phyloP scores from a whole-genome alignment of 352 stramenopile genomes.

The Pythium utonaiense region DNA sequence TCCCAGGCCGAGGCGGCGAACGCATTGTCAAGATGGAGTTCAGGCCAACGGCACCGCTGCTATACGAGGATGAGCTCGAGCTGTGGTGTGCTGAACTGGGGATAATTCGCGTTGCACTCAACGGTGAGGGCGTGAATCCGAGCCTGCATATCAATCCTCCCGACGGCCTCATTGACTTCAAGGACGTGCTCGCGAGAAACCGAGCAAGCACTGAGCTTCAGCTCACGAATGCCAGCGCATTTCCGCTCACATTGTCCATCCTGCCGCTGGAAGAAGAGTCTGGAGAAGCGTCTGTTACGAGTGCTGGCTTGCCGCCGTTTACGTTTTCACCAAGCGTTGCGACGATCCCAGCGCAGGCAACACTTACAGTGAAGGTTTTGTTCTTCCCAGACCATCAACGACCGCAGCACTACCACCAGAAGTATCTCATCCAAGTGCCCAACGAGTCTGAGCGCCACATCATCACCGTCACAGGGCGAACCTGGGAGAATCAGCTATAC shows the following conservation, averaged over 20 bases:
- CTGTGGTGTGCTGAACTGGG: conserved; percentile 35
- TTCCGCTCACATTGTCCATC: conserved; percentile 60
- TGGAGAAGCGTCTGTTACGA: neutral
- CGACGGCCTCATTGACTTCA: conserved; percentile 63
- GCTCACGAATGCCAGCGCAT: conserved; percentile 60
- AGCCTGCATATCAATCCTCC: conserved; percentile 57
- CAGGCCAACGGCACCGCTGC: conserved; percentile 38
- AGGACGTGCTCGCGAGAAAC: conserved; percentile 61
- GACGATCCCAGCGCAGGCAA: conserved; percentile 54
- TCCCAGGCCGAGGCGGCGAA: conserved; percentile 29
- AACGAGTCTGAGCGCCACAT: conserved; percentile 73
- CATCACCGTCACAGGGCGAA: conserved; percentile 46
- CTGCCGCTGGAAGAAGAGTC: conserved; percentile 3
- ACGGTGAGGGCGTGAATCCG: conserved; percentile 76
- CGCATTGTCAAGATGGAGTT: conserved; percentile 63
- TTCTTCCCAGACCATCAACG: conserved; percentile 67
- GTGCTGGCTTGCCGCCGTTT: conserved; percentile 43
- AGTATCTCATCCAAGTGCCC: conserved; percentile 62
- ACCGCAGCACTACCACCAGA: conserved; percentile 47
- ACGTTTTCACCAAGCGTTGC: conserved; percentile 58
- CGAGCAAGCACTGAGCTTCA: conserved; percentile 39
- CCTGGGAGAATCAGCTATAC: conserved; percentile 81
- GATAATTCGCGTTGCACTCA: conserved; percentile 35
- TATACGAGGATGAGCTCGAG: conserved; percentile 75
- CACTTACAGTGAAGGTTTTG: conserved; percentile 46